Evolutionary conservation across 2,329 filamentous ascomycete species (phyloP).

Genomic region (Talaromyces verruculosus): DNA sequence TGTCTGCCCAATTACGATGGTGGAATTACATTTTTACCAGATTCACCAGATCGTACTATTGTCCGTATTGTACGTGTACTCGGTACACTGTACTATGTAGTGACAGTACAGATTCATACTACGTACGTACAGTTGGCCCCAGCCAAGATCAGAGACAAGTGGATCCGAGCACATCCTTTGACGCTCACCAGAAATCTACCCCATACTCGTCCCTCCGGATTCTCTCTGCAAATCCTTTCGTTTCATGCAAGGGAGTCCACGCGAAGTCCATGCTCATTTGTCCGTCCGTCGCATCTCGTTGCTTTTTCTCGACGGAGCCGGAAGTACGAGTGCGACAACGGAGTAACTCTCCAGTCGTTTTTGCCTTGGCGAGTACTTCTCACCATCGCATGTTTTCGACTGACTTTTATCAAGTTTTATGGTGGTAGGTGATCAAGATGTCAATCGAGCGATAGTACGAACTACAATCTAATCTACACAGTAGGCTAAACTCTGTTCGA

Average conservation of each 20-base stretch:
- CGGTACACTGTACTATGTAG: not conserved
- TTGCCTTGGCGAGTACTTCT: not conserved
- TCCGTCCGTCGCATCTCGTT: not conserved
- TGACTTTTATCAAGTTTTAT: not conserved
- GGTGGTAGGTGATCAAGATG: not conserved
- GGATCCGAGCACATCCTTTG: slow-evolving; percentile 7
- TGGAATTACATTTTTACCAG: not conserved
- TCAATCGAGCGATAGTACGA: not conserved
- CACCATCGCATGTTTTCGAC: not conserved
- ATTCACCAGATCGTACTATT: not conserved
- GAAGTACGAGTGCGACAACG: not conserved
- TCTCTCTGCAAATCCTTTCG: slow-evolving; percentile 12
- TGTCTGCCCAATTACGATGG: not conserved
- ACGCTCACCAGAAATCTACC: slow-evolving; percentile 8
- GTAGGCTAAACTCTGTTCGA: not conserved
- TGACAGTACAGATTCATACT: not conserved
- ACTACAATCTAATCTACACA: not conserved
- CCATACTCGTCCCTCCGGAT: slow-evolving; percentile 16
- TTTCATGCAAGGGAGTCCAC: slow-evolving; percentile 20
- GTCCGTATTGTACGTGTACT: not conserved
- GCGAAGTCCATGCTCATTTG: slow-evolving; percentile 19
- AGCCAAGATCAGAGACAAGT: slow-evolving; percentile 1
- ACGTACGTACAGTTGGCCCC: not conserved
- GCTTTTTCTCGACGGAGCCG: slow-evolving; percentile 7
- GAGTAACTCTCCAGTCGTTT: not conserved